Conservation (phyloP, 2,329 filamentous ascomycete species). For the Colletotrichum falcatum region DNA sequence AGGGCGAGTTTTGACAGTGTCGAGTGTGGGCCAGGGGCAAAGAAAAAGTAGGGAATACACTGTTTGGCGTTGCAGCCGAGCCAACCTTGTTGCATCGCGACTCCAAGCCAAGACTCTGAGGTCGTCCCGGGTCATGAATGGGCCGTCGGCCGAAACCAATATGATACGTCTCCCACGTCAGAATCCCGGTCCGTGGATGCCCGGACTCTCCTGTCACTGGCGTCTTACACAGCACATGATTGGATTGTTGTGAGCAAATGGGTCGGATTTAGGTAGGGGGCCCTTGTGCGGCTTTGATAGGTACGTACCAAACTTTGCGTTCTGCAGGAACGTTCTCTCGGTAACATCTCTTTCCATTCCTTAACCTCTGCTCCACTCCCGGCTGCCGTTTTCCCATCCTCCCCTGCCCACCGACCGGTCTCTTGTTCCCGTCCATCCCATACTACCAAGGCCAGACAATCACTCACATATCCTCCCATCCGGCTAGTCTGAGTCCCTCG, state of each 20-base stretch:
- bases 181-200: conserved; percentile 35
- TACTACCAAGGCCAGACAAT: conserved; percentile 27
- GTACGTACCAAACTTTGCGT: conserved; percentile 12
- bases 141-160: conserved; percentile 42
- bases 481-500: background rate
- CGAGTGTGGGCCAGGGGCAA: background rate
- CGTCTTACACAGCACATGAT: background rate
- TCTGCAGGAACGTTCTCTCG: conserved; percentile 39
- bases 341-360: conserved; percentile 33
- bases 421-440: conserved; percentile 35
- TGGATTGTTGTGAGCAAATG: background rate
- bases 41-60: conserved; percentile 1
- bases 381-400: conserved; percentile 16
- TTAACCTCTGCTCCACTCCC: conserved; percentile 18
- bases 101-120: conserved; percentile 23
- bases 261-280: background rate
- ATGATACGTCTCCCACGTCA: conserved; percentile 41
- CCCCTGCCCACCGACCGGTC: conserved; percentile 4
- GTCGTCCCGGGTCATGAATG: conserved; percentile 39
- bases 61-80: conserved; percentile 39
- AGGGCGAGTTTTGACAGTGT: background rate
- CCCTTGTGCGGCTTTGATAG: background rate
- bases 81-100: conserved; percentile 34
- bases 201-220: conserved; percentile 30
- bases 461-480: conserved; percentile 20